Evolutionary conservation across 2,329 filamentous ascomycete genomes (phyloP).

Genomic region (Fusarium illudens): DNA sequence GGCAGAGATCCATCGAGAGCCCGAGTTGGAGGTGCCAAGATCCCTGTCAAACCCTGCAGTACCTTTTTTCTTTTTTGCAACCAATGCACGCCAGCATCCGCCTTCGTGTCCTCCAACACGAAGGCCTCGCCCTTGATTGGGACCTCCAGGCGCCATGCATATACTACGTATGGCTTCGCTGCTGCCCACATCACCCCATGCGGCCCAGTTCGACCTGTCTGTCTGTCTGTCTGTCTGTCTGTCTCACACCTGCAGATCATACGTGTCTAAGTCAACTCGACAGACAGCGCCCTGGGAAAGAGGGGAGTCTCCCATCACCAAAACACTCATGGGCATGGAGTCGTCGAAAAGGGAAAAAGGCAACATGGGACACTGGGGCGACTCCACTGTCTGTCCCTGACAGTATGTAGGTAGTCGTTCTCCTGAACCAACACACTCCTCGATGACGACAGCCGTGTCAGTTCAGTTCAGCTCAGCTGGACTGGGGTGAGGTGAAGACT

Average conservation of each 20-base stretch:
- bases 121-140: neutral
- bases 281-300: neutral
- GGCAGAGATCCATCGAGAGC: neutral
- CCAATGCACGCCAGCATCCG: neutral
- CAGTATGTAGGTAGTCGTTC: too few relatives aligned
- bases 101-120: neutral
- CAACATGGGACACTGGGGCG: too few relatives aligned
- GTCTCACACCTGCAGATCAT: constrained; percentile 19
- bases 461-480: constrained; percentile 38
- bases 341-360: too few relatives aligned
- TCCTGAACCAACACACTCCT: neutral
- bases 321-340: too few relatives aligned
- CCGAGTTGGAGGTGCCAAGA: neutral
- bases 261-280: constrained; percentile 20
- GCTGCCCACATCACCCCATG: constrained; percentile 10
- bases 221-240: neutral
- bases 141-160: constrained; percentile 5
- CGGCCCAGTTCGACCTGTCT: neutral
- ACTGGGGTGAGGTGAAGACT: constrained; percentile 17
- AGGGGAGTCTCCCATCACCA: neutral
- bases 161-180: neutral
- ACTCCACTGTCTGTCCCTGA: too few relatives aligned
- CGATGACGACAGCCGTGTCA: constrained; percentile 31
- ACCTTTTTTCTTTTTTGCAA: neutral
- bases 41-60: constrained; percentile 8